Evolutionary conservation across 179 eudicot genomes (phyloP).

Genomic region (Spinacia oleracea): DNA sequence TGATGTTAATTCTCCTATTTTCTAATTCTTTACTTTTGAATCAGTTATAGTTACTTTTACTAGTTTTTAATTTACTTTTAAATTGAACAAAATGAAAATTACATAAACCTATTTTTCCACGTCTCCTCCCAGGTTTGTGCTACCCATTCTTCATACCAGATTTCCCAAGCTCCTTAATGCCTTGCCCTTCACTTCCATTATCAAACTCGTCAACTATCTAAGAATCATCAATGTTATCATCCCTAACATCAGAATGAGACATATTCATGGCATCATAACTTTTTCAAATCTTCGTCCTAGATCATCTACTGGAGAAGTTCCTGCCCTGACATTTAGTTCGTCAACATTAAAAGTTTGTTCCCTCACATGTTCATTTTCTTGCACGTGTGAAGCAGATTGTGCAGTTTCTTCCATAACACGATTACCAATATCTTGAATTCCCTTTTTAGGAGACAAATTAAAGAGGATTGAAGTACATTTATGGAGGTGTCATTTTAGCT

Average conservation of each 20-base stretch:
- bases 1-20: too few relatives aligned
- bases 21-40: too few relatives aligned
- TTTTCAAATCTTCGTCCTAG: constrained; percentile 32
- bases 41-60: too few relatives aligned
- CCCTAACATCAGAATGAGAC: constrained; percentile 30
- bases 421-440: constrained; percentile 34
- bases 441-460: constrained; percentile 56
- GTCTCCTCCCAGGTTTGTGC: too few relatives aligned
- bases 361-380: constrained; percentile 31
- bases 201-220: too few relatives aligned
- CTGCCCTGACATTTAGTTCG: constrained; percentile 27
- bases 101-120: too few relatives aligned
- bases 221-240: constrained; percentile 27
- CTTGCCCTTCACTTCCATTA: too few relatives aligned
- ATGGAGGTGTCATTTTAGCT: too few relatives aligned
- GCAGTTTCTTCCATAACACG: constrained; percentile 35
- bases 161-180: too few relatives aligned
- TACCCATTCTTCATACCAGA: too few relatives aligned
- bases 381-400: constrained; percentile 25
- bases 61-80: too few relatives aligned
- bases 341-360: constrained; percentile 21
- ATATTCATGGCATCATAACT: constrained; percentile 31
- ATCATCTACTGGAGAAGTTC: constrained; percentile 29
- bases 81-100: too few relatives aligned
- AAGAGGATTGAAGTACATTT: constrained; percentile 68